phyloP scores from a whole-genome alignment of 352 stramenopile species.

The Globisporangium rhizosaccharum region DNA sequence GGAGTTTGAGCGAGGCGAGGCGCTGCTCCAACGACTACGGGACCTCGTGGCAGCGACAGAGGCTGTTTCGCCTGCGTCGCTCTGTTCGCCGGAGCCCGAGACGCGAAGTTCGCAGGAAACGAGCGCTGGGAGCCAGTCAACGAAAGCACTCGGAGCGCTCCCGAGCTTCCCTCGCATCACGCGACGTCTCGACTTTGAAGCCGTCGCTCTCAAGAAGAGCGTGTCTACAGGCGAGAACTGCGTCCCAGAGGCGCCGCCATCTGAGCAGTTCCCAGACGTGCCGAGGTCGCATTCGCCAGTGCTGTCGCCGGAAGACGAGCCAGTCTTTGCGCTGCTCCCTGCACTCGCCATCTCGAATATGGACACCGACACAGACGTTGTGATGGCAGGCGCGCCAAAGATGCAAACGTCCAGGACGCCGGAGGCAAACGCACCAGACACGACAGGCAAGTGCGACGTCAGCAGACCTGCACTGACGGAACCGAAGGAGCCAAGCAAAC shows the following conservation, averaged over 20 bases:
- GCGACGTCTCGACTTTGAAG: slow-evolving; percentile 46
- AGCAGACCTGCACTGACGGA: background rate
- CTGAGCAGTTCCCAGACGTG: background rate
- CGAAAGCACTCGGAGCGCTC: slow-evolving; percentile 14
- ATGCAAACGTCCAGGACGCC: no score
- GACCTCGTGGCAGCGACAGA: slow-evolving; percentile 23
- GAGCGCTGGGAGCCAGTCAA: slow-evolving; percentile 5
- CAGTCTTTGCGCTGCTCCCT: slow-evolving; percentile 7
- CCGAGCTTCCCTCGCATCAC: slow-evolving; percentile 27
- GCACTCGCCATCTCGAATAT: no score
- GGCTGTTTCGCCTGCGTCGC: slow-evolving; percentile 15
- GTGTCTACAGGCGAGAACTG: slow-evolving; percentile 17
- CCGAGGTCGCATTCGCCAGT: slow-evolving; percentile 1
- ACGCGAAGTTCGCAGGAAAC: slow-evolving; percentile 3
- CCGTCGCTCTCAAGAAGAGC: background rate
- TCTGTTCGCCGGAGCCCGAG: slow-evolving; percentile 20
- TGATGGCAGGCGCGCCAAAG: background rate
- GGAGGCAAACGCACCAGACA: no score
- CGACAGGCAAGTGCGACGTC: no score
- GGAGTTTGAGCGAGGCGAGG: slow-evolving; percentile 27
- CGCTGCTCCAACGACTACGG: slow-evolving; percentile 26
- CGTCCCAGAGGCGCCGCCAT: slow-evolving; percentile 21
- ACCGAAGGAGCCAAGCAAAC: background rate
- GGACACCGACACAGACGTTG: background rate
- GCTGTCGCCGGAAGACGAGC: slow-evolving; percentile 11